These are phyloP conservation scores for Thelonectria discophora DNA, from an alignment of 2,329 filamentous ascomycete species.

Conservation along the genomic window DNA sequence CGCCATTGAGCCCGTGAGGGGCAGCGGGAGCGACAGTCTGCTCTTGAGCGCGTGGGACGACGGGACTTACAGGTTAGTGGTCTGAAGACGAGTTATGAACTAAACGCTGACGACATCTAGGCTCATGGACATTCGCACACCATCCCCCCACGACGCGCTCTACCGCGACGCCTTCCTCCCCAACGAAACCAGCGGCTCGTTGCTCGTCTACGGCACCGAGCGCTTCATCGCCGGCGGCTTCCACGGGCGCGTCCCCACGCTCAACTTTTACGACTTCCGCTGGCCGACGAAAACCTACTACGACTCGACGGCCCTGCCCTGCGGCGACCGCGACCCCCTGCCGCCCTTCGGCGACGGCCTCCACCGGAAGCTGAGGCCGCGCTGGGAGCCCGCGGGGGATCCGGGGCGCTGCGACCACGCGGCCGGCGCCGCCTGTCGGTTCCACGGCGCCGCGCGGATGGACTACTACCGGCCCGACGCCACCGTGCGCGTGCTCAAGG, in stretches of 20 bases:
- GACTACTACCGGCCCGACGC: conserved; percentile 60
- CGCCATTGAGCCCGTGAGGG: conserved; percentile 57
- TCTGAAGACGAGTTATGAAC: background rate
- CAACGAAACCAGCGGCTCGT: conserved; percentile 54
- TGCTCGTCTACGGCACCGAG: conserved; percentile 60
- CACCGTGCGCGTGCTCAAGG: conserved; percentile 54
- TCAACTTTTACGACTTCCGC: conserved; percentile 65
- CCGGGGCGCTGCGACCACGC: conserved; percentile 47
- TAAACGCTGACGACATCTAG: conserved; percentile 11
- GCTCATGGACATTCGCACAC: conserved; percentile 60
- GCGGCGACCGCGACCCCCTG: conserved; percentile 51
- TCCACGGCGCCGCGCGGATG: conserved; percentile 55
- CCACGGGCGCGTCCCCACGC: conserved; percentile 48
- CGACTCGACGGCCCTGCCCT: conserved; percentile 59
- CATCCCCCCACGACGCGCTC: conserved; percentile 55
- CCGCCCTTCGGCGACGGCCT: conserved; percentile 20
- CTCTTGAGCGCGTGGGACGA: conserved; percentile 64
- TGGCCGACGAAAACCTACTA: conserved; percentile 58
- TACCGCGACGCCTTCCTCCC: conserved; percentile 64
- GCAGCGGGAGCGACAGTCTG: conserved; percentile 49
- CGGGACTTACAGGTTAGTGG: conserved; percentile 54
- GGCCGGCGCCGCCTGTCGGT: conserved; percentile 51
- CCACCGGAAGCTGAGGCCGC: conserved; percentile 10
- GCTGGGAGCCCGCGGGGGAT: conserved; percentile 25
- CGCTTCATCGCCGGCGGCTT: conserved; percentile 59